phyloP scores from a whole-genome alignment of 345 rosid species.

The Carallia pectinifolia region DNA sequence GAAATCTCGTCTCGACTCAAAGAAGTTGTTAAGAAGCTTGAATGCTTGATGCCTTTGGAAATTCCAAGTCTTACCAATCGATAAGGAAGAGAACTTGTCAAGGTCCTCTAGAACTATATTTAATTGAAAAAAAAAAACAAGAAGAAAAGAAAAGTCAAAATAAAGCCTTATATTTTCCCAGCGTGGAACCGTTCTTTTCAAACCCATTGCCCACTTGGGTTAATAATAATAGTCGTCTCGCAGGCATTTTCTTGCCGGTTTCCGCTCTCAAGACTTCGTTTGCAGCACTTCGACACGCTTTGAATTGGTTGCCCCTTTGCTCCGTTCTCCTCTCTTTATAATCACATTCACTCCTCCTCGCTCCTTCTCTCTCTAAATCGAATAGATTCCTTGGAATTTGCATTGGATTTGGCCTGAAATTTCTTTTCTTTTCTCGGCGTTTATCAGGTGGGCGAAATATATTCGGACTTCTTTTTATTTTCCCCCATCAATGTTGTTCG shows the following conservation, averaged over 20 bases:
- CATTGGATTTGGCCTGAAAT: neutral
- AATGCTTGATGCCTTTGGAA: no score
- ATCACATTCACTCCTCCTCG: neutral
- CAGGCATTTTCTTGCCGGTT: neutral
- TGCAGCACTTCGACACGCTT: neutral
- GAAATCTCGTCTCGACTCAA: no score
- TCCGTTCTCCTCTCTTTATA: no score
- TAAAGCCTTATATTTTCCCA: neutral
- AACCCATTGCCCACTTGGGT: neutral
- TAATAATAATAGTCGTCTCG: neutral
- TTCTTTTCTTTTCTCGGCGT: neutral
- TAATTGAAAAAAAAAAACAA: no score
- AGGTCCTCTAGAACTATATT: no score
- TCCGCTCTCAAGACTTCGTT: conserved; percentile 3
- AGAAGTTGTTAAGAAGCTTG: no score
- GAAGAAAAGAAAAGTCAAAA: neutral
- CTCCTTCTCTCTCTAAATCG: neutral
- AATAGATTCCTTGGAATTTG: conserved; percentile 2
- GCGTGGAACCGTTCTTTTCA: neutral
- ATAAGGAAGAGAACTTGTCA: no score
- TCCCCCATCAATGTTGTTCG: neutral
- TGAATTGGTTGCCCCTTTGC: no score
- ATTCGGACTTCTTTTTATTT: neutral
- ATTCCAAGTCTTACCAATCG: no score
- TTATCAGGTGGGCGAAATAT: conserved; percentile 20